A percentile compares a stretch with the other conserved stretches of the same genome.
Conservation (phyloP, 108 stramenopile species). For the Cyclostephanos tholiformis region DNA sequence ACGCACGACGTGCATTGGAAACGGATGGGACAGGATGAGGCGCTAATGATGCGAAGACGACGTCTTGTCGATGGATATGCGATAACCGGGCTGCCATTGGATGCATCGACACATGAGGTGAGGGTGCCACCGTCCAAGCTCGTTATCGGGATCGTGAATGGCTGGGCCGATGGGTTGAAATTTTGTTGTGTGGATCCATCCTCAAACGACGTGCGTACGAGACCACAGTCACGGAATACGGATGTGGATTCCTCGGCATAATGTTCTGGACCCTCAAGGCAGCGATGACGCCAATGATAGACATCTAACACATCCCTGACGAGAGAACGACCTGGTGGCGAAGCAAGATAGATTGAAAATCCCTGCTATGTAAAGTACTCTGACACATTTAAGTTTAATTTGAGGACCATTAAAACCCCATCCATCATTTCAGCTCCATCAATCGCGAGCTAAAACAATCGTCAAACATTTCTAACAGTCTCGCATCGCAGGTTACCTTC, state of each 20-base stretch:
- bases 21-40: slow-evolving; percentile 18
- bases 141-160: slow-evolving; percentile 73
- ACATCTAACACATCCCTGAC: slow-evolving; percentile 11
- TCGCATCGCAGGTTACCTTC: slow-evolving; percentile 37
- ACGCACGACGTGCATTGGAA: slow-evolving; percentile 47
- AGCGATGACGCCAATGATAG: background rate
- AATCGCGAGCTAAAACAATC: slow-evolving; percentile 39
- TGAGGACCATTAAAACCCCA: too few species aligned
- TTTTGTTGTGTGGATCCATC: slow-evolving; percentile 43
- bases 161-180: slow-evolving; percentile 54
- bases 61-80: slow-evolving; percentile 20
- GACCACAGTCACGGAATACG: slow-evolving; percentile 19
- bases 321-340: background rate
- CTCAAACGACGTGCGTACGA: slow-evolving; percentile 37
- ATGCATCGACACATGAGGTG: slow-evolving; percentile 15
- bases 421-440: slow-evolving; percentile 28
- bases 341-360: too few species aligned
- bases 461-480: slow-evolving; percentile 33
- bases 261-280: slow-evolving; percentile 79
- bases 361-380: too few species aligned
- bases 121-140: slow-evolving; percentile 58
- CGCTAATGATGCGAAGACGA: slow-evolving; percentile 28
- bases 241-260: slow-evolving; percentile 50
- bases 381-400: background rate
- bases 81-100: slow-evolving; percentile 15